Evolutionary conservation across 2,329 filamentous ascomycete species (phyloP).

Genomic region (Lecanicillium sp.): DNA sequence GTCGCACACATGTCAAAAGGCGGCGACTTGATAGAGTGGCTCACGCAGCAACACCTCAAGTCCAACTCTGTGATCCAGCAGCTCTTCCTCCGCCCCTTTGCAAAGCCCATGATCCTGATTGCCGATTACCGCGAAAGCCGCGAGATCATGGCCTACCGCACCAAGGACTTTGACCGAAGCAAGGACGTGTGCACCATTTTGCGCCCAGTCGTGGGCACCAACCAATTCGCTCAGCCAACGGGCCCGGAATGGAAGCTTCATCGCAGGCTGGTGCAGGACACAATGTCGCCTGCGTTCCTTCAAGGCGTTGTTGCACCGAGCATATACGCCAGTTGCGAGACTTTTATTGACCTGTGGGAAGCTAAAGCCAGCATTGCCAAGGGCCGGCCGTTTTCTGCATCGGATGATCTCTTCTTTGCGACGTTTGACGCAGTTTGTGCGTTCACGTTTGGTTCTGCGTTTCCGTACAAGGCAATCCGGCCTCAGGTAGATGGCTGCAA

Average conservation of each 20-base stretch:
- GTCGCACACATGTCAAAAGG: conserved; percentile 8
- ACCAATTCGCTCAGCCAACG: conserved; percentile 23
- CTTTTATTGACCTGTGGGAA: conserved; percentile 25
- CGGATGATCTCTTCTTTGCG: conserved; percentile 21
- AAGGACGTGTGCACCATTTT: conserved; percentile 1
- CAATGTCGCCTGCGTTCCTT: conserved; percentile 28
- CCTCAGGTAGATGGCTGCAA: not conserved
- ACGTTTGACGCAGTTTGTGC: conserved; percentile 27
- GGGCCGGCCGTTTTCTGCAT: conserved; percentile 22
- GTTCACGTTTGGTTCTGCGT: conserved; percentile 22
- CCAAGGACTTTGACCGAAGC: conserved; percentile 17
- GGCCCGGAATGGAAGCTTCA: conserved; percentile 23
- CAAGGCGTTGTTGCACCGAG: conserved; percentile 24
- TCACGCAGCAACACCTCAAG: not conserved
- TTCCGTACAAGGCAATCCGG: conserved; percentile 12
- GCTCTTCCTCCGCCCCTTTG: conserved; percentile 17
- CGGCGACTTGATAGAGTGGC: not conserved
- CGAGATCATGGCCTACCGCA: conserved; percentile 17
- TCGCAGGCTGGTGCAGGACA: conserved; percentile 24
- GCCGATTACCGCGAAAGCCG: conserved; percentile 16
- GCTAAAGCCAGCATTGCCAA: conserved; percentile 20
- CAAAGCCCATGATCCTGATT: conserved; percentile 16
- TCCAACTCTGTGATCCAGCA: conserved; percentile 16
- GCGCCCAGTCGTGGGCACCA: conserved; percentile 11
- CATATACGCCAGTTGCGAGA: conserved; percentile 22